Base-by-base conservation (phyloP, 1,284 basidiomycete species). In the Rhizoctonia solani region DNA sequence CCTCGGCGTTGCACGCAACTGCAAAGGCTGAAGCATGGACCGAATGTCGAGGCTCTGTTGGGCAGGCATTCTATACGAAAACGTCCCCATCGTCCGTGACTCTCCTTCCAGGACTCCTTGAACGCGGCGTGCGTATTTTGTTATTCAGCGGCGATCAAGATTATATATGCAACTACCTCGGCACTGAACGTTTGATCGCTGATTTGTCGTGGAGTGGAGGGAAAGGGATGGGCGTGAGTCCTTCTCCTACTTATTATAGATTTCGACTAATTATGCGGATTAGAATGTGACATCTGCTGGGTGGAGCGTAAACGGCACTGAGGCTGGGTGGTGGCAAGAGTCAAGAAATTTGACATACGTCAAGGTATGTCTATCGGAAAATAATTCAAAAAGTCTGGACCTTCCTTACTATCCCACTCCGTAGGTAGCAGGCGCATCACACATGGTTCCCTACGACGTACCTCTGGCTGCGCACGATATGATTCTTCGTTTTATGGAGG, bases 101-200 rank as follows among this genome's bases (percentile, higher is more conserved):
- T 1, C 79, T 97, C 41, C 76, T 99, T 0, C 96, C 97, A 0
- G 80, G 81, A 2, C 80, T 99, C 3, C 80, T 98, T 30, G 83
- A 87, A 69, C 86, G 85, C 56, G 59, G 59, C n/a, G 86, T 98
- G 23, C 88, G 88, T 1, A 83, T 98, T n/a, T 76, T 99, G 74
- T 82, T 99, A 55, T 99, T 98, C 73, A 94, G 88, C 0, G 96
- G 96, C 14, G 95, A 96, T 75, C 90, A 98, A 77, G 96, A 99
- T 76, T 81, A 96, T 58, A 96, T 98, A 71, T 99, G 95, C 80
- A 98, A 98, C 76, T 89, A 97, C 74, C 83, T 96, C 67, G 96
- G 96, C 1, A 83, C 95, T 56, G 93, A 97, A 78, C 84, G 83
- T 68, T 87, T 93, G 82, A 91, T 98, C 39, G 87, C 90, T 68